Base-by-base conservation (phyloP, 352 stramenopile species). In the Phytophthora podocarpi region DNA sequence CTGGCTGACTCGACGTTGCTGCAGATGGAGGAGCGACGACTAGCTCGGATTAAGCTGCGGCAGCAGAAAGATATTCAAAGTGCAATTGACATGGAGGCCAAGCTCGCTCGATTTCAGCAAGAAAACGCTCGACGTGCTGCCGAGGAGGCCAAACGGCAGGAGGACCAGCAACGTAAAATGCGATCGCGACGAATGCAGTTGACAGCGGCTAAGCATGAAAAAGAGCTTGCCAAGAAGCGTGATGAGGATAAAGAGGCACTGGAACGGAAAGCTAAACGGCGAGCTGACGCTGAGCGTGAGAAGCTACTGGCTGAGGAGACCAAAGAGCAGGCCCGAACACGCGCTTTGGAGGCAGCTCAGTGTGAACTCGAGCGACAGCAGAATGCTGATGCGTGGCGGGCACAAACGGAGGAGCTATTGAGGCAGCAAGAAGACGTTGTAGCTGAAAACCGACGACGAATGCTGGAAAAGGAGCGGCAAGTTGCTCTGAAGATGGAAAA, bases 21-120 rank as follows among this genome's bases (percentile, higher is more conserved):
- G 3, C 77, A 85, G 42, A 43, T 90, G 13, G 85, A 93, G 48
- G 82, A 90, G 18, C 67, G 67, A 23, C 66, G 82, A 12, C 64
- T 93, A 8, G 71, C 78, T 24, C 70, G 77, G 13, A 91, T 93
- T 32, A 93, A 91, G 47, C 43, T 78, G 31, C 76, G 82, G 0
- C 85, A 93, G 56, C 66, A 91, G 52, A 81, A 78, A 26, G 85
- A 93, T 30, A 83, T 93, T 46, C 80, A 88, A 26, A 67, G 61
- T 30, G 76, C 88, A n/a, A 87, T 93, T 56, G 80, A 93, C 27
- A 90, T 82, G 75, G 85, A 93, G 36, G 67, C 67, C n/a, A 86
- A 83, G 31, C 81, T 88, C 55, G 82, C 79, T 37, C 77, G 83
- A 39, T 69, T 90, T 16, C 82, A 91, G 21, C 62, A 83, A 7